These are phyloP conservation scores for Phialocephala sp. DNA, from an alignment of 2,329 filamentous ascomycete species.

Conservation along the genomic window DNA sequence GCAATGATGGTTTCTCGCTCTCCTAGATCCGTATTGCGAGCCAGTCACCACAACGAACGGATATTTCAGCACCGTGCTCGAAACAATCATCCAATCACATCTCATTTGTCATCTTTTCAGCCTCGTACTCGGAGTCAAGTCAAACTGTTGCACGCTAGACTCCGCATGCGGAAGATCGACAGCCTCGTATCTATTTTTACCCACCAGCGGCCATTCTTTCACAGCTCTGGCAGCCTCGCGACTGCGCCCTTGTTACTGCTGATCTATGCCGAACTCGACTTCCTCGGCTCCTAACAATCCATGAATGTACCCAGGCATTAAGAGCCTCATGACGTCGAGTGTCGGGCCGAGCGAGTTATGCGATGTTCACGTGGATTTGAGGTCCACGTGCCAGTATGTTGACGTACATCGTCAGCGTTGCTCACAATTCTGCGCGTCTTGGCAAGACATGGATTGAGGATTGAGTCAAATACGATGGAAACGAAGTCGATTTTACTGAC, in stretches of 20 bases:
- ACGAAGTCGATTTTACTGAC: background rate
- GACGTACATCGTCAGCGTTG: background rate
- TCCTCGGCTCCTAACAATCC: too few species aligned
- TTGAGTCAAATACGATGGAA: conserved; percentile 3
- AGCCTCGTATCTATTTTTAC: conserved; percentile 10
- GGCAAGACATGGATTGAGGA: background rate
- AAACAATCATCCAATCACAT: too few species aligned
- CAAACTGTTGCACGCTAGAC: background rate
- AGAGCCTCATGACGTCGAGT: background rate
- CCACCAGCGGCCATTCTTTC: background rate
- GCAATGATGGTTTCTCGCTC: too few species aligned
- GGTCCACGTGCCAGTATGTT: background rate
- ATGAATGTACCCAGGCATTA: background rate
- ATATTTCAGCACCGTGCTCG: too few species aligned
- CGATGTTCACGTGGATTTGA: background rate
- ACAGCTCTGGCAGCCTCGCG: background rate
- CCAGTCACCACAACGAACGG: too few species aligned
- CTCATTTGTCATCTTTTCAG: too few species aligned
- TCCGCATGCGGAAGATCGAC: background rate
- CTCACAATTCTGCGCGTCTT: background rate
- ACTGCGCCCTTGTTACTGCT: background rate
- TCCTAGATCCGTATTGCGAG: too few species aligned
- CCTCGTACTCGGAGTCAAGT: background rate
- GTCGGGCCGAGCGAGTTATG: too few species aligned
- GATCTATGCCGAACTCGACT: background rate